A percentile compares a stretch with the other conserved stretches of the same genome.
Evolutionary conservation across 352 stramenopile genomes (phyloP).

Genomic region (Peronosclerospora sorghi): DNA sequence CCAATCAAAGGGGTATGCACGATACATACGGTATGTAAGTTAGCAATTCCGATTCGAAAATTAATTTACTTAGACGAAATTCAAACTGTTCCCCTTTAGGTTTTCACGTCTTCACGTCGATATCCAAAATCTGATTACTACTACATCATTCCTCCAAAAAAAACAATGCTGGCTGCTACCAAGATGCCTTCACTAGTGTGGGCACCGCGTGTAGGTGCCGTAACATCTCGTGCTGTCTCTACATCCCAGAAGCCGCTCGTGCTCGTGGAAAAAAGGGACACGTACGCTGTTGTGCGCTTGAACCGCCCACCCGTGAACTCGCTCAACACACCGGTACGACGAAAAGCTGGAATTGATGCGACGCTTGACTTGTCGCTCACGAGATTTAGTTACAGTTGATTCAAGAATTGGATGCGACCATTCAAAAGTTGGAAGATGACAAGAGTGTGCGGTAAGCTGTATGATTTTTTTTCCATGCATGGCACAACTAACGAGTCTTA

Average conservation of each 20-base stretch:
- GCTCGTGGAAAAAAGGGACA: constrained; percentile 59
- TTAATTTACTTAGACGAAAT: too few relatives aligned
- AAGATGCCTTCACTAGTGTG: constrained; percentile 5
- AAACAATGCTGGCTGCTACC: constrained; percentile 10
- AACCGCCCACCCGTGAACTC: constrained; percentile 76
- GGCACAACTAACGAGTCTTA: background rate
- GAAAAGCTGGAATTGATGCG: too few relatives aligned
- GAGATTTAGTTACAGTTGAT: too few relatives aligned
- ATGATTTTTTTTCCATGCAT: background rate
- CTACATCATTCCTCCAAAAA: background rate
- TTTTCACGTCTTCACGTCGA: constrained; percentile 25
- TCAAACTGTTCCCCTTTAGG: too few relatives aligned
- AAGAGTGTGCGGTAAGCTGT: constrained; percentile 49
- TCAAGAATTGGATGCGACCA: constrained; percentile 48
- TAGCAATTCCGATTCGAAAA: too few relatives aligned
- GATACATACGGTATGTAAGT: too few relatives aligned
- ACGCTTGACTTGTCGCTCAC: too few relatives aligned
- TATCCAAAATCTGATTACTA: constrained; percentile 4
- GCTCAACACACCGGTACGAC: constrained; percentile 51
- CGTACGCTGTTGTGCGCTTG: constrained; percentile 70
- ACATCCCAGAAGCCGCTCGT: constrained; percentile 36
- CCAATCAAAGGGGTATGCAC: too few relatives aligned
- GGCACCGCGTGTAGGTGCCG: background rate
- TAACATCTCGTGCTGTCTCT: constrained; percentile 18
- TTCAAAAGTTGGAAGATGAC: constrained; percentile 64